Base-by-base conservation (phyloP, 805 yeast species). In the Candida sakaeoensis region DNA sequence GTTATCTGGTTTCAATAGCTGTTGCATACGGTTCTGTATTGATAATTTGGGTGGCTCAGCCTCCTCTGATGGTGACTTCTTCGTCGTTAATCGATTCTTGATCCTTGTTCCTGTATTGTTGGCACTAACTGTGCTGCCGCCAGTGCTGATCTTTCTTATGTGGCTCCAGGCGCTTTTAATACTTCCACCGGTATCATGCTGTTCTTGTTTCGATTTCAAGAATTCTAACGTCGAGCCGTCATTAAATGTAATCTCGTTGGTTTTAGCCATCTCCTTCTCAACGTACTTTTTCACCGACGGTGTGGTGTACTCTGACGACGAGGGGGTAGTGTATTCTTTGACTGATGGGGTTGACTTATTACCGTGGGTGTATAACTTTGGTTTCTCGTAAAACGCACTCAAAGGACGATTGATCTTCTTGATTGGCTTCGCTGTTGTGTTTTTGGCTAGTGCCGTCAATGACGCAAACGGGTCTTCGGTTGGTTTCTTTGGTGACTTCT, bases 21-120 rank as follows among this genome's bases (percentile, higher is more conserved):
- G 68, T 33, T 72, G 74, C 56, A 80, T 77, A 48, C 85, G 66
- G 41, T 74, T 61, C 49, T 79, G 82, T 32, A 81, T 79, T 4
- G 33, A n/a, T 8, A 23, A 16, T n/a, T 13, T 28, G 15, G 18
- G 9, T 16, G 9, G 12, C 13, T 33, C 16, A n/a, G 27, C 28
- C 9, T 30, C 35, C 4, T 27, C 26, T 8, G 30, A 21, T 21
- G 28, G 21, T 8, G 19, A 12, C 9, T 27, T 24, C 19, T 40
- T 37, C 15, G 44, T 39, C 5, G 63, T 58, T 12, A 60, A 43
- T 5, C 60, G 37, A 36, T 60, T 61, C 47, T 60, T 61, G 24
- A 60, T 57, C 9, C 65, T 54, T 24, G 46, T 46, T 0, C 58
- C 60, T 6, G 57, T 52, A 27, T 49, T 45, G 24, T 52, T 44